Conservation (phyloP, 306 rosid species). For the Quillaja saponaria region DNA sequence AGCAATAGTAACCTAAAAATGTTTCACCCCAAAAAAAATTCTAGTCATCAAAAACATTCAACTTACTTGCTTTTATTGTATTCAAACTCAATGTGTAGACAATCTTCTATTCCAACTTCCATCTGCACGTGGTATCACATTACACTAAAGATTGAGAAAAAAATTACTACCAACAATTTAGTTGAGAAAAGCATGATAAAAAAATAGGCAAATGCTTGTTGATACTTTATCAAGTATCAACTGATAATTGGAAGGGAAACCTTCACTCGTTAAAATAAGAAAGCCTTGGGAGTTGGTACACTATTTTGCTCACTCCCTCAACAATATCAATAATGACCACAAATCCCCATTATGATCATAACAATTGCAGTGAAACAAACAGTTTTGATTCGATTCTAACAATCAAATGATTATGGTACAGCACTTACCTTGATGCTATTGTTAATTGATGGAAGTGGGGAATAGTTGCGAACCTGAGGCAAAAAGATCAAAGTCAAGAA, state of each 20-base stretch:
- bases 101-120: conserved; percentile 99
- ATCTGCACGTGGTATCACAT: conserved; percentile 55
- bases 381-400: too few species aligned
- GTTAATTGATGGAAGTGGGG: conserved; percentile 84
- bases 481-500: conserved; percentile 26
- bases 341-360: too few species aligned
- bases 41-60: conserved; percentile 26
- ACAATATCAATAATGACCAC: not conserved
- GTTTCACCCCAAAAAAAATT: conserved; percentile 1
- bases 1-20: conserved; percentile 3
- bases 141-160: conserved; percentile 25
- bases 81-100: conserved; percentile 96
- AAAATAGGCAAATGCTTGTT: conserved; percentile 24
- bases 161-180: conserved; percentile 24
- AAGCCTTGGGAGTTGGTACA: too few species aligned
- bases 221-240: conserved; percentile 16
- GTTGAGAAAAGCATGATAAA: conserved; percentile 21
- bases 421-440: conserved; percentile 93
- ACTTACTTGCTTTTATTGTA: conserved; percentile 98
- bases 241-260: conserved; percentile 19
- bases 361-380: too few species aligned
- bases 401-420: not conserved
- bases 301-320: not conserved
- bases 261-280: too few species aligned
- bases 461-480: conserved; percentile 86